These are phyloP conservation scores for Colletotrichum somersetense DNA, from an alignment of 2,329 filamentous ascomycete species.

Conservation along the genomic window DNA sequence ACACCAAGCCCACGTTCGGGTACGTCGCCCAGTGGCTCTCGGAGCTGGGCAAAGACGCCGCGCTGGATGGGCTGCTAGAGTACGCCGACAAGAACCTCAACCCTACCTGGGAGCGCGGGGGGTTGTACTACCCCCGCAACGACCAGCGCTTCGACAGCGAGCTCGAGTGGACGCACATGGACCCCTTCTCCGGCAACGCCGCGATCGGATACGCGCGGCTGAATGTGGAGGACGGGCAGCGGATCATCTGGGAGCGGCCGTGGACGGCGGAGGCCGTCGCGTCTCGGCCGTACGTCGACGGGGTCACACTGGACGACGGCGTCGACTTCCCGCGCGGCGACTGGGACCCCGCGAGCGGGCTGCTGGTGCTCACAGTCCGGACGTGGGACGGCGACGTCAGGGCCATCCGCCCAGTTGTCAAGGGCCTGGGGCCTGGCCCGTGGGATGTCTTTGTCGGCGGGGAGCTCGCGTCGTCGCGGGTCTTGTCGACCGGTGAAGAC, in stretches of 20 bases:
- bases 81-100: constrained; percentile 47
- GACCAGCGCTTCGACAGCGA: constrained; percentile 45
- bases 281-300: constrained; percentile 16
- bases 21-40: constrained; percentile 50
- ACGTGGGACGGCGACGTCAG: constrained; percentile 9
- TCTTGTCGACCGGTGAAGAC: background rate
- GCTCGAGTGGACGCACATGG: constrained; percentile 47
- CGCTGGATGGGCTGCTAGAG: constrained; percentile 44
- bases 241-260: constrained; percentile 51
- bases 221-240: constrained; percentile 53
- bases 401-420: background rate
- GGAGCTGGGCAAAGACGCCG: constrained; percentile 46
- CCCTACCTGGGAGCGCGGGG: constrained; percentile 51
- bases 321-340: constrained; percentile 19
- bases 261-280: constrained; percentile 45
- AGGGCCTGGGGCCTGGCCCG: too few relatives aligned
- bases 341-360: constrained; percentile 2
- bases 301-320: background rate
- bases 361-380: constrained; percentile 3
- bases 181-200: constrained; percentile 53
- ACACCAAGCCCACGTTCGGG: constrained; percentile 24
- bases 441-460: background rate
- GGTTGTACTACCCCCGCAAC: constrained; percentile 51
- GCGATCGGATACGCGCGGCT: constrained; percentile 52
- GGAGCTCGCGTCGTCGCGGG: background rate